Conservation (phyloP, 257 asterid species). For the Cynanchum wilfordii region DNA sequence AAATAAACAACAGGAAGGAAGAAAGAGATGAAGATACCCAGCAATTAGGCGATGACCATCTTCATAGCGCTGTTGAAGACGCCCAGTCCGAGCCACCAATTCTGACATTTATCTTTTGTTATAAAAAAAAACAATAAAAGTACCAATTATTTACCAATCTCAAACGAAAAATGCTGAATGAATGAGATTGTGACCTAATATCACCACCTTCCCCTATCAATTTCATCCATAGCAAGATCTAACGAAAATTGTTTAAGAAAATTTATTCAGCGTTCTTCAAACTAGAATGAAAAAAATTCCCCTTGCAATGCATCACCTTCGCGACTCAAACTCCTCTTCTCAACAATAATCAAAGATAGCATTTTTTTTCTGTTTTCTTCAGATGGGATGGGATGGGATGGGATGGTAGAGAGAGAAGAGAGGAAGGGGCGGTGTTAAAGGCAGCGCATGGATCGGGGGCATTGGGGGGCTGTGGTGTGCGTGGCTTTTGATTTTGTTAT, state of each 20-base stretch:
- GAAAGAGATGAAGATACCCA: slow-evolving; percentile 34
- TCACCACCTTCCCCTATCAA: slow-evolving; percentile 11
- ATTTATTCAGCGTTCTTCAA: not conserved
- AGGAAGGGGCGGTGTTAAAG: slow-evolving; percentile 13
- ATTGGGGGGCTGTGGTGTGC: slow-evolving; percentile 28
- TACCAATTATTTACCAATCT: not conserved
- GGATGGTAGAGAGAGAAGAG: slow-evolving; percentile 6
- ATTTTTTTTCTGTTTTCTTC: slow-evolving; percentile 9
- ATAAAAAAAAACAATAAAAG: not conserved
- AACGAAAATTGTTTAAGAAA: not conserved
- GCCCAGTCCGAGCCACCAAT: slow-evolving; percentile 90
- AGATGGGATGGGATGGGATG: not conserved
- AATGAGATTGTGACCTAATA: not conserved
- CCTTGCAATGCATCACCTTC: slow-evolving; percentile 11
- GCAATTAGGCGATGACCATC: slow-evolving; percentile 84
- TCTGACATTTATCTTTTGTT: slow-evolving; percentile 62
- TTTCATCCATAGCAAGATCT: not conserved
- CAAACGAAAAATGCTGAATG: slow-evolving; percentile 8
- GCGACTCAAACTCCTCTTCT: slow-evolving; percentile 2
- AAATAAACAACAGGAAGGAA: not conserved
- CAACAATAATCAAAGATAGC: slow-evolving; percentile 9
- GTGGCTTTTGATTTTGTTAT: not conserved
- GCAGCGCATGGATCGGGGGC: slow-evolving; percentile 53
- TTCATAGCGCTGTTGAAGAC: slow-evolving; percentile 86
- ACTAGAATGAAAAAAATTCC: not conserved